Percentiles rank a stretch among this genome's conserved stretches.
These are phyloP conservation scores for Piromyces finnis DNA, from an alignment of 192 early-diverging fungal genomes.

Conservation along the genomic window DNA sequence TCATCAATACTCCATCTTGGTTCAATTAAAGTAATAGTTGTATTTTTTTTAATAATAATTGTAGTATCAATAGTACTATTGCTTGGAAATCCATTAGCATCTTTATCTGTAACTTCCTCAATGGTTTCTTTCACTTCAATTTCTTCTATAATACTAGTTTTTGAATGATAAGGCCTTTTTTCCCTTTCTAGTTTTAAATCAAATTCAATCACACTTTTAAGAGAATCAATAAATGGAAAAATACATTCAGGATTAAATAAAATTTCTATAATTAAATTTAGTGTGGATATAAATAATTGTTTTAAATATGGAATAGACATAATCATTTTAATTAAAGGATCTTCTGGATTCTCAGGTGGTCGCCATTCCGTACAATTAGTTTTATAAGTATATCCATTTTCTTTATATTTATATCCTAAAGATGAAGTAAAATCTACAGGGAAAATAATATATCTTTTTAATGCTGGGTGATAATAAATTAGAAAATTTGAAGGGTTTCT, in stretches of 20 bases:
- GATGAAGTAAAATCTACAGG: neutral
- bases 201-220: neutral
- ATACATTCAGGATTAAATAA: neutral
- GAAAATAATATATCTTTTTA: neutral
- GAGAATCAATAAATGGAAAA: neutral
- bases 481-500: neutral
- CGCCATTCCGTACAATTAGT: neutral
- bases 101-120: neutral
- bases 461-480: neutral
- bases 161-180: neutral
- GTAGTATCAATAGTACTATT: neutral
- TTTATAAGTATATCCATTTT: neutral
- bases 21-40: neutral
- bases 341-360: neutral
- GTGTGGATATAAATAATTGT: neutral
- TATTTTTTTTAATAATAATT: neutral
- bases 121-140: neutral
- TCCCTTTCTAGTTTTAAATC: neutral
- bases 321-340: neutral
- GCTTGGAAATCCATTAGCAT: neutral
- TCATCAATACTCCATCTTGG: neutral
- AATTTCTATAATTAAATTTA: neutral
- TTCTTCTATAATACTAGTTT: neutral
- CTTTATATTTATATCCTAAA: neutral
- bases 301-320: neutral